Evolutionary conservation across 2,329 filamentous ascomycete genomes (phyloP), one percentile per base, ranked within the genome.

Genomic region (Aspergillus glaucus): DNA sequence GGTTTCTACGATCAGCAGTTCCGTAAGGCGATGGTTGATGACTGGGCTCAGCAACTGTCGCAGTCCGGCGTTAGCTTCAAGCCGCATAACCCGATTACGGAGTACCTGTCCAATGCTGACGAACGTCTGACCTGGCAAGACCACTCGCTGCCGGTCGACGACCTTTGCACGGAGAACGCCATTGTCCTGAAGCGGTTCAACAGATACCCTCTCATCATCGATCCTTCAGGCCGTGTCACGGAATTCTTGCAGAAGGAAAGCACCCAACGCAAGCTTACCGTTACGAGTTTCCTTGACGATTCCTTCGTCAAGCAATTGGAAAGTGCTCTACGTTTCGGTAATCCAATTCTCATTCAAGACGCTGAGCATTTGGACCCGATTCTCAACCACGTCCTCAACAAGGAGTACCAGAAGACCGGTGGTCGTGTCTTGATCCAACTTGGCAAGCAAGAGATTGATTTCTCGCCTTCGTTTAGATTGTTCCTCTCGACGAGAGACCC

Each of bases 161-260:
- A 98, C 64, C 80, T 98, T 37, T 98, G 93, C 78, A 98, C 93
- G 0, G 93, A 98, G 71, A 98, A 98, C 63, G 93, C 94, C 41
- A 96, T 98, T 63, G 86, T 98, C 57, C 81, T 98, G 52, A 90
- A 97, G 76, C 85, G 93, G 50, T 98, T 96, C 83, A 98, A 98
- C 75, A 83, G 93, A 55, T 98, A 98, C 68, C 93, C 94, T 41
- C 81, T 98, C 52, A 97, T 98, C 69, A 95, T 98, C 66, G 93
- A 98, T 69, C 94, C 94, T 1, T 97, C 93, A 12, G 93, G 93
- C 39, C 83, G 93, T 56, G 89, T 92, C 19, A 93, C 89, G 0
- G 93, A 98, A 61, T 98, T 97, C 75, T 69, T 98, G 62, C 88
- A 95, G 70, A 92, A 91, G 63, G 89, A 97, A 71, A 93, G 86